Percentiles rank a stretch among this genome's conserved stretches.
Evolutionary conservation across 225 moss, liverwort and hornwort species (phyloP).

Genomic region (Neckera pumila): DNA sequence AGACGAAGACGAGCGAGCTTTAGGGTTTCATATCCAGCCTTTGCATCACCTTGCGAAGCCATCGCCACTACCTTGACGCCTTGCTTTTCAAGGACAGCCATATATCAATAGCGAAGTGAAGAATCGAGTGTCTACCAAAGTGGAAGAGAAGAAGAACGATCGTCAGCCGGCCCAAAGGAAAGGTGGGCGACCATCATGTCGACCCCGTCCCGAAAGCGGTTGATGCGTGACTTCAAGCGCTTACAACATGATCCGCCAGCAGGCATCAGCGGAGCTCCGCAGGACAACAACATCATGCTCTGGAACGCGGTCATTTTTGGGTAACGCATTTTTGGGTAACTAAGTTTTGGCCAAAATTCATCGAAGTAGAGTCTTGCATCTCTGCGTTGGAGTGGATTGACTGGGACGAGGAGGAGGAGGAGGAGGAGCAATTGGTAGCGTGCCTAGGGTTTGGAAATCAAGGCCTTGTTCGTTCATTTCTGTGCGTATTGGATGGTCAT

Average conservation of each 20-base stretch:
- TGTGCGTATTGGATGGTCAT: background rate
- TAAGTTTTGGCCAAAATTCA: background rate
- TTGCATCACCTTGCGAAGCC: background rate
- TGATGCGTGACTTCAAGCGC: conserved; percentile 99
- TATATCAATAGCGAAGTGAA: background rate
- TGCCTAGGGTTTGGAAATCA: background rate
- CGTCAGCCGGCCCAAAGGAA: background rate
- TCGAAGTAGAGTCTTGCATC: background rate
- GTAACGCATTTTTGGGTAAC: conserved; percentile 21
- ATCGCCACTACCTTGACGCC: background rate
- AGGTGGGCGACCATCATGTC: conserved; percentile 48
- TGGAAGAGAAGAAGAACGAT: background rate
- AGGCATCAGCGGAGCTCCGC: conserved; percentile 96
- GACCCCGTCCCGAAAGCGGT: conserved; percentile 86
- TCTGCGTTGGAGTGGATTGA: background rate
- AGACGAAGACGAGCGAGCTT: background rate
- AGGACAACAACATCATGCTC: conserved; percentile 99
- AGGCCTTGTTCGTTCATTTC: background rate
- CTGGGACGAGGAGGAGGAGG: background rate
- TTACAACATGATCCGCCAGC: conserved; percentile 98
- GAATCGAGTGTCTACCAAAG: background rate
- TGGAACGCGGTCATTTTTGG: conserved; percentile 99
- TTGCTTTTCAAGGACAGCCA: background rate
- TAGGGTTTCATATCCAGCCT: background rate
- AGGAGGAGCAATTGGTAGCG: background rate